phyloP scores from a whole-genome alignment of 1,284 basidiomycete genomes.

The Golubevia sp. region DNA sequence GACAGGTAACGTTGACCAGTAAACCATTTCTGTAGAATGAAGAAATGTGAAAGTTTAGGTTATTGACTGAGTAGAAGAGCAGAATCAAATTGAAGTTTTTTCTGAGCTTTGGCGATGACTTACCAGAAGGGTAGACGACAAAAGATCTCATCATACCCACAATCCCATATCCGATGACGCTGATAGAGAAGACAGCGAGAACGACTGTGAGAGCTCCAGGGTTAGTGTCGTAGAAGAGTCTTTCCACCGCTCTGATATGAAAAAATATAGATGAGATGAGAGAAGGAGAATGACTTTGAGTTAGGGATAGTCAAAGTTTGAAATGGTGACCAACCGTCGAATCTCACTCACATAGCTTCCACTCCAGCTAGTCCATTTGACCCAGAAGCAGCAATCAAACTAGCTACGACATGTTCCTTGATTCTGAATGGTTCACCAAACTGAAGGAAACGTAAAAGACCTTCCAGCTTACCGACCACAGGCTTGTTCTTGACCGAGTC shows the following conservation, averaged over 20 bases:
- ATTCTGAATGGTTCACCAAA: constrained; percentile 24
- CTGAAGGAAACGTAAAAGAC: constrained; percentile 17
- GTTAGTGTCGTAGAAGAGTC: too few relatives aligned
- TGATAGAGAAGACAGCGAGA: constrained; percentile 23
- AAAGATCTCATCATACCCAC: constrained; percentile 23
- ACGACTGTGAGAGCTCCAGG: constrained; percentile 12
- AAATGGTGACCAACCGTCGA: too few relatives aligned
- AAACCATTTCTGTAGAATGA: constrained; percentile 20
- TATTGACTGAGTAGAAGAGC: too few relatives aligned
- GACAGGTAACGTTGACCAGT: constrained; percentile 23
- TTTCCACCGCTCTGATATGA: too few relatives aligned
- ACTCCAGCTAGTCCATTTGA: neutral
- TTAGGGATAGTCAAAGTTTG: too few relatives aligned
- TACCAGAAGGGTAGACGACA: constrained; percentile 19
- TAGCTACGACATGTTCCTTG: constrained; percentile 37
- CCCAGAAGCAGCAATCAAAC: constrained; percentile 16
- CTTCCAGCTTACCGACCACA: constrained; percentile 1
- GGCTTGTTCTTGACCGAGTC: constrained; percentile 1
- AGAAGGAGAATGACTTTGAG: too few relatives aligned
- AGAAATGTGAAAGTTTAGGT: too few relatives aligned
- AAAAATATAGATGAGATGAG: too few relatives aligned
- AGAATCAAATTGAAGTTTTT: too few relatives aligned
- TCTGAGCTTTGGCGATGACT: too few relatives aligned
- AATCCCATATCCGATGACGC: constrained; percentile 21
- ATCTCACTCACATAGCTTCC: neutral